Percentiles rank a stretch among this genome's conserved stretches.
phyloP scores from a whole-genome alignment of 106 monocot genomes.

The Iris macrosiphon region DNA sequence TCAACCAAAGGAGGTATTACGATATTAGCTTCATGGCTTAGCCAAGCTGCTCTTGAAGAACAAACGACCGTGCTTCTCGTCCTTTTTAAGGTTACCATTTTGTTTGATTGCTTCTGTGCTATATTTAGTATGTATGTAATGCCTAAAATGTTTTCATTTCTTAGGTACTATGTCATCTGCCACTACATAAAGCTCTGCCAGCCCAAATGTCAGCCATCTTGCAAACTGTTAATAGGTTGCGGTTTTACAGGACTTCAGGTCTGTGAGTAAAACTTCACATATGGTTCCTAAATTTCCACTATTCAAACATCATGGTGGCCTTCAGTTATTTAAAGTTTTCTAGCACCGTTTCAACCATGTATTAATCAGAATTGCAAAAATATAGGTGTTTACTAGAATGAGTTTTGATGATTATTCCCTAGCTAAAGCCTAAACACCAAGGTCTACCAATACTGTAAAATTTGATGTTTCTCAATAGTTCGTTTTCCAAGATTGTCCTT shows the following conservation, averaged over 20 bases:
- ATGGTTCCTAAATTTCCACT: too few species aligned
- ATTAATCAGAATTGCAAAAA: too few species aligned
- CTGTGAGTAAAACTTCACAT: too few species aligned
- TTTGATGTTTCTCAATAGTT: too few species aligned
- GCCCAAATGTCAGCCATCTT: constrained; percentile 74
- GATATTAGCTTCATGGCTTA: constrained; percentile 81
- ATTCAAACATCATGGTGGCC: too few species aligned
- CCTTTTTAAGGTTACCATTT: constrained; percentile 75
- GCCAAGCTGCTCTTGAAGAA: constrained; percentile 77
- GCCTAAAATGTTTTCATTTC: constrained; percentile 1
- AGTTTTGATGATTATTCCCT: too few species aligned
- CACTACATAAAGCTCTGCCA: constrained; percentile 77
- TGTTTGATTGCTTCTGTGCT: not conserved
- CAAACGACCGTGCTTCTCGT: constrained; percentile 74
- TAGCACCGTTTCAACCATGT: too few species aligned
- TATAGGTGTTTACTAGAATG: too few species aligned
- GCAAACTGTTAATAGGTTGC: constrained; percentile 86
- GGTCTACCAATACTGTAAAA: too few species aligned
- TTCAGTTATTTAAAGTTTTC: too few species aligned
- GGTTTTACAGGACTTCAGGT: constrained; percentile 94
- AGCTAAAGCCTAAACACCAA: too few species aligned
- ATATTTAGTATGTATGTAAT: not conserved
- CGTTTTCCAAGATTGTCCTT: too few species aligned
- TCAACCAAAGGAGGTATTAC: constrained; percentile 63
- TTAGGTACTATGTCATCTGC: constrained; percentile 89